Percentiles rank a stretch among this genome's conserved stretches.
Conservation (phyloP, 257 asterid species). For the Pogostemon cablin region DNA sequence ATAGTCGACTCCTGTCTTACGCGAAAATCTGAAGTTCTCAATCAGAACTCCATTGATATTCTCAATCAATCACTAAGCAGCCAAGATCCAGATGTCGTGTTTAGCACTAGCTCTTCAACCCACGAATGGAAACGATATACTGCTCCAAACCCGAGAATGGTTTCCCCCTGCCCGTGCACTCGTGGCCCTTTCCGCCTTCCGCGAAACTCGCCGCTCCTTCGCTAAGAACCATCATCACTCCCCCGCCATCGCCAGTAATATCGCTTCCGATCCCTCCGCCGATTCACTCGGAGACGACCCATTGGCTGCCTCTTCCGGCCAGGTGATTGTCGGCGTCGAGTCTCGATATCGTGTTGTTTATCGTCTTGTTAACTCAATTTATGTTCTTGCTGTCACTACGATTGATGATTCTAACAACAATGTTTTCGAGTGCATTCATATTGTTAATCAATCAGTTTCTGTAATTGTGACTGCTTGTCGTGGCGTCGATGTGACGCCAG, state of each 20-base stretch:
- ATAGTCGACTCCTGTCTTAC: not conserved
- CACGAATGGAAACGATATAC: conserved; percentile 76
- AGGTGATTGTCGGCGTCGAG: conserved; percentile 87
- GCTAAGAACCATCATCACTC: conserved; percentile 56
- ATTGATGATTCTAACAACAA: conserved; percentile 76
- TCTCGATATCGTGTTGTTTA: conserved; percentile 85
- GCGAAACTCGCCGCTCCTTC: conserved; percentile 77
- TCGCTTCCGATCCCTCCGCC: conserved; percentile 47
- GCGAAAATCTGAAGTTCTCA: conserved; percentile 1
- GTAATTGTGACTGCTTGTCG: conserved; percentile 93
- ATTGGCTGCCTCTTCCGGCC: conserved; percentile 91
- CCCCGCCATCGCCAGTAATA: conserved; percentile 19
- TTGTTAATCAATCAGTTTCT: conserved; percentile 90
- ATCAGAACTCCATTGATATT: conserved; percentile 17
- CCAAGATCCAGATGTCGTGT: conserved; percentile 61
- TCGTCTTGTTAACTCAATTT: conserved; percentile 86
- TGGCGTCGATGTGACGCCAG: conserved; percentile 96
- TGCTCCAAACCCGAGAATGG: conserved; percentile 99
- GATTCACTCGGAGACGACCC: conserved; percentile 92
- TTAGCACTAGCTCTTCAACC: conserved; percentile 93
- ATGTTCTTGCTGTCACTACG: conserved; percentile 87
- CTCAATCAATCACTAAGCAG: conserved; percentile 22
- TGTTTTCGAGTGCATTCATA: conserved; percentile 83
- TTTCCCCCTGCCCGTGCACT: conserved; percentile 95
- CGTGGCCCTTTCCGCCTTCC: conserved; percentile 87